Base-by-base conservation (phyloP, 2,329 filamentous ascomycete species). In the Catunica adiposa region DNA sequence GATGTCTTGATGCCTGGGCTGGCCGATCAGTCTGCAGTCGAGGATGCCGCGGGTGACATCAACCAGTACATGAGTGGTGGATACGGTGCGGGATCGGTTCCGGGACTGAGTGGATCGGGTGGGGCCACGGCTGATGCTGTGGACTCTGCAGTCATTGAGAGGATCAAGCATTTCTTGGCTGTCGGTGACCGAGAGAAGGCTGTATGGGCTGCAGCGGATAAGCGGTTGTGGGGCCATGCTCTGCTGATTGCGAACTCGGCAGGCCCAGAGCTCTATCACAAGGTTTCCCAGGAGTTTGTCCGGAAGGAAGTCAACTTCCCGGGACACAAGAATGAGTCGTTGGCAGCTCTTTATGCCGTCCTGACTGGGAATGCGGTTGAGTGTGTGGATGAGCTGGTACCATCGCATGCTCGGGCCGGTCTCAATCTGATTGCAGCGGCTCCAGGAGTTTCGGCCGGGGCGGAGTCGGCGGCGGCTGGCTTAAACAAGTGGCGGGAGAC, bases 401-500 rank as follows among this genome's bases (percentile, higher is more conserved):
- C 92, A 3, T 83, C 84, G 2, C 94, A 94, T 61, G 92, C 92
- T 17, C 80, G 94, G 44, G 89, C 90, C 58, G 92, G 92, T 1
- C 80, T 96, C 61, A 88, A 94, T 66, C 84, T 98, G 70, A 77
- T 98, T 61, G 89, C 84, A 60, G 88, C 82, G n/a, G 75, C 79
- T 2, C 74, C 80, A 57, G 72, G 78, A 5, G 70, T 74, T 6
- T 25, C 15, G 15, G 78, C 76, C 1, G 69, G 79, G 31, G 22
- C 47, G 17, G 52, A 51, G 14, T 83, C 81, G 61, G 88, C 92
- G 66, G 82, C 83, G 0, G 85, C 87, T 63, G 92, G 92, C 3
- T 73, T 98, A 20, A 86, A 97, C 63, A 89, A 89, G 66, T 98
- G 92, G 92, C 82, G 82, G 46, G 92, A 98, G 68, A 96, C 92